Evolutionary conservation across 495 filamentous ascomycete genomes (phyloP).

Genomic region (Thozetella sp.): DNA sequence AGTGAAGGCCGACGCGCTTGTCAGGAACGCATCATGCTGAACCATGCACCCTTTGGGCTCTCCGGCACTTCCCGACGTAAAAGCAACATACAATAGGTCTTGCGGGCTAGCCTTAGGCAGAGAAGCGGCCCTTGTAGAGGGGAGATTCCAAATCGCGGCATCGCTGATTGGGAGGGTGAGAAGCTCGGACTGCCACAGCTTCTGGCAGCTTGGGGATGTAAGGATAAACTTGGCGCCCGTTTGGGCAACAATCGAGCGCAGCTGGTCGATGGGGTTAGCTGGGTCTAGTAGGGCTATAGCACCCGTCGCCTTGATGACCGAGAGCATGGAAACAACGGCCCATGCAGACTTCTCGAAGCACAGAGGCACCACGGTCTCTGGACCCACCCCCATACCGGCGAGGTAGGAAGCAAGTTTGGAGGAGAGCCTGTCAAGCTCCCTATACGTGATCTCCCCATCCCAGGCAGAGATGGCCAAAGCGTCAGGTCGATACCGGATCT

Average conservation of each 20-base stretch:
- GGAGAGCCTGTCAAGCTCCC: neutral
- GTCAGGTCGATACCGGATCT: neutral
- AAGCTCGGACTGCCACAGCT: too few species aligned
- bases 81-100: neutral
- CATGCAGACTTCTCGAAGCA: slow-evolving; percentile 48
- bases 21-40: neutral
- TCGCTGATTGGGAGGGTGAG: too few species aligned
- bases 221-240: neutral
- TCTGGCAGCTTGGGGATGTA: slow-evolving; percentile 8
- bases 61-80: neutral
- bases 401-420: neutral
- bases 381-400: slow-evolving; percentile 12
- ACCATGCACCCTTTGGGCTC: neutral
- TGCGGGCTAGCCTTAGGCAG: neutral
- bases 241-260: neutral
- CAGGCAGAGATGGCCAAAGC: neutral
- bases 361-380: slow-evolving; percentile 33
- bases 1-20: neutral
- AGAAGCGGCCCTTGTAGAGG: too few species aligned
- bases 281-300: slow-evolving; percentile 45
- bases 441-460: neutral
- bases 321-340: slow-evolving; percentile 45
- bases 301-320: slow-evolving; percentile 44
- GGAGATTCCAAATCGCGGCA: too few species aligned
- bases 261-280: slow-evolving; percentile 14